phyloP scores from a whole-genome alignment of 2,329 filamentous ascomycete genomes.

The Aureobasidium musti region DNA sequence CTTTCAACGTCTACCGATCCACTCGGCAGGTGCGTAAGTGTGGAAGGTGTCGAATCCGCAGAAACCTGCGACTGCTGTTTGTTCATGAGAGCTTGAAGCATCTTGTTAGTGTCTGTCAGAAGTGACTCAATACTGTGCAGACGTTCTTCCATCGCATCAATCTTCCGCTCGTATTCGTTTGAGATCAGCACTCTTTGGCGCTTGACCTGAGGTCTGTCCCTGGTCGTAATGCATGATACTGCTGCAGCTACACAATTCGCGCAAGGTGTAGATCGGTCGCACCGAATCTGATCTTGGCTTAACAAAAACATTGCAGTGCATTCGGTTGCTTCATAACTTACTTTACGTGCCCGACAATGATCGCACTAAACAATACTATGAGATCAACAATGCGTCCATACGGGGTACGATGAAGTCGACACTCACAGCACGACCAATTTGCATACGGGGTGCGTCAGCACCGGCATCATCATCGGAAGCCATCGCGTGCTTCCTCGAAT shows the following conservation, averaged over 20 bases:
- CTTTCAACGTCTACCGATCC: not conserved
- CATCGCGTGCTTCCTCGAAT: not conserved
- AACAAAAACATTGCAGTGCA: too few species aligned
- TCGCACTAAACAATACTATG: not conserved
- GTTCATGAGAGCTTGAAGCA: not conserved
- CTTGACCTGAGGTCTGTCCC: not conserved
- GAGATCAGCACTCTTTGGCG: conserved; percentile 3
- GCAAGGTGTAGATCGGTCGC: not conserved
- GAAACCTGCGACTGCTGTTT: not conserved
- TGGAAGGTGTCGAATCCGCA: not conserved
- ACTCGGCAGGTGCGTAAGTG: not conserved
- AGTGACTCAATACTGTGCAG: not conserved
- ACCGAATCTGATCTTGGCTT: not conserved
- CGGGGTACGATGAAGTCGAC: not conserved
- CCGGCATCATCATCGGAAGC: not conserved
- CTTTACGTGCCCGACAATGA: not conserved
- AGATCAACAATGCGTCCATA: not conserved
- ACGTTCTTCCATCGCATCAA: conserved; percentile 7
- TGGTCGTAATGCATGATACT: not conserved
- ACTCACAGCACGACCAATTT: not conserved
- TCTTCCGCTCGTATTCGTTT: not conserved
- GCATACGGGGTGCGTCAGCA: not conserved
- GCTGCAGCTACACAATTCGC: not conserved
- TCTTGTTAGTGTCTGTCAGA: not conserved
- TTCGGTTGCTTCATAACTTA: not conserved